Evolutionary conservation across 2,329 filamentous ascomycete genomes (phyloP).

Genomic region (Trichophyton schoenleinii): DNA sequence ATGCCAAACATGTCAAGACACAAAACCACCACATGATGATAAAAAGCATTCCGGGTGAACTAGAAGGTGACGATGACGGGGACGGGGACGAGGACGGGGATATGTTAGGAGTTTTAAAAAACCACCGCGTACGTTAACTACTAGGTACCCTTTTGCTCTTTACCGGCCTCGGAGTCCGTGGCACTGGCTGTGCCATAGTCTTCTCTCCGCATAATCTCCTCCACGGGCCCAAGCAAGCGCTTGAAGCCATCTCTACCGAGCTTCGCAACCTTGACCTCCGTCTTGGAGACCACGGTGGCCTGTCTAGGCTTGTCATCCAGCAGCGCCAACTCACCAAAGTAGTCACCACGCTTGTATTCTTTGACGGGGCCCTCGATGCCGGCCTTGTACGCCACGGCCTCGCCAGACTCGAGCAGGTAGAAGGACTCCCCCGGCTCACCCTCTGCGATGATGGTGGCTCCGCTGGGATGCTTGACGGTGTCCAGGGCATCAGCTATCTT

Average conservation of each 20-base stretch:
- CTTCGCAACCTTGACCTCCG: constrained; percentile 83
- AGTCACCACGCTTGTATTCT: constrained; percentile 80
- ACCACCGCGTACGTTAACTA: no score
- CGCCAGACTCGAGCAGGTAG: constrained; percentile 76
- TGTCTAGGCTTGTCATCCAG: constrained; percentile 88
- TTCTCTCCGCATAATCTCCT: constrained; percentile 76
- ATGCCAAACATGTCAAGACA: no score
- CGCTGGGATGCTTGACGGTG: constrained; percentile 69
- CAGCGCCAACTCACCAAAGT: constrained; percentile 89
- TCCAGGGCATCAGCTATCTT: constrained; percentile 97
- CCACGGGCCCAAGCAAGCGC: constrained; percentile 78
- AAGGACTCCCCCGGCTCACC: constrained; percentile 87
- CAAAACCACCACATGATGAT: neutral
- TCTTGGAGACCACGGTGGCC: constrained; percentile 70
- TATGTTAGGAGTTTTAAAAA: no score
- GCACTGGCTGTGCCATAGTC: constrained; percentile 22
- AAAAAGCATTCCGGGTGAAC: neutral
- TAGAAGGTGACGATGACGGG: no score
- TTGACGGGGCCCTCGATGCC: constrained; percentile 59
- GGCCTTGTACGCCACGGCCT: constrained; percentile 77
- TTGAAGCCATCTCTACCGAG: constrained; percentile 93
- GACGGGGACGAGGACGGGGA: no score
- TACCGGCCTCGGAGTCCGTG: neutral
- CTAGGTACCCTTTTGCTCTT: neutral
- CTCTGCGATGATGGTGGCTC: constrained; percentile 75